phyloP scores from a whole-genome alignment of 140 eudicot genomes.

The Senecio squalidus region DNA sequence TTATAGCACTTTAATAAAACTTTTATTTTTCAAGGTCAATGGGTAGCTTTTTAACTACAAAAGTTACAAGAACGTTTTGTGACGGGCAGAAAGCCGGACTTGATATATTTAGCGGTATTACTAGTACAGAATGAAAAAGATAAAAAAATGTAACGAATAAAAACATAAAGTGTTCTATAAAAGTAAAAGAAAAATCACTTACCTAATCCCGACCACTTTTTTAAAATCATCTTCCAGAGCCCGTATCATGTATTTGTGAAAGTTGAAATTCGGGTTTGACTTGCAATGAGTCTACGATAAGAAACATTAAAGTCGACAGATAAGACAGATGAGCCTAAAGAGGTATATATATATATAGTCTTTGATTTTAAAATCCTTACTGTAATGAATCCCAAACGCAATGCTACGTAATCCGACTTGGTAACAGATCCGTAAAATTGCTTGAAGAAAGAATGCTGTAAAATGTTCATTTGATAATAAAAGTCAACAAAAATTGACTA shows the following conservation, averaged over 20 bases:
- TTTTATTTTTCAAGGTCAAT: slow-evolving; percentile 2
- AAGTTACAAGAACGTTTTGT: background rate
- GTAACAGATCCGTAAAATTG: slow-evolving; percentile 75
- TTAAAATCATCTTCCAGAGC: slow-evolving; percentile 74
- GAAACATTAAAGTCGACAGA: background rate
- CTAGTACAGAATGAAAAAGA: too few relatives aligned
- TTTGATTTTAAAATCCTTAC: slow-evolving; percentile 23
- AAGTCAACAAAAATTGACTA: background rate
- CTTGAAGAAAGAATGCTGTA: slow-evolving; percentile 68
- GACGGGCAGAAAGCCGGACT: background rate
- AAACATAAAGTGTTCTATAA: too few relatives aligned
- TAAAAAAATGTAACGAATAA: too few relatives aligned
- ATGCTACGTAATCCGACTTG: slow-evolving; percentile 52
- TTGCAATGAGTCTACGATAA: slow-evolving; percentile 46
- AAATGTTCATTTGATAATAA: slow-evolving; percentile 4
- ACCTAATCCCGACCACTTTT: slow-evolving; percentile 75
- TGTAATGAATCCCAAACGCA: slow-evolving; percentile 63
- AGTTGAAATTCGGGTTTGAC: slow-evolving; percentile 56
- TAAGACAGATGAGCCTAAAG: background rate
- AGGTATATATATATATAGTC: background rate
- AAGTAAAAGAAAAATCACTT: background rate
- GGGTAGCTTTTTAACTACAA: background rate
- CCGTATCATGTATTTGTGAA: slow-evolving; percentile 72
- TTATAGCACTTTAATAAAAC: background rate
- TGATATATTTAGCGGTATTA: too few relatives aligned